A percentile compares a stretch with the other conserved stretches of the same genome.
Evolutionary conservation across 129 eudicot genomes (phyloP).

Genomic region (Flaveria robusta): DNA sequence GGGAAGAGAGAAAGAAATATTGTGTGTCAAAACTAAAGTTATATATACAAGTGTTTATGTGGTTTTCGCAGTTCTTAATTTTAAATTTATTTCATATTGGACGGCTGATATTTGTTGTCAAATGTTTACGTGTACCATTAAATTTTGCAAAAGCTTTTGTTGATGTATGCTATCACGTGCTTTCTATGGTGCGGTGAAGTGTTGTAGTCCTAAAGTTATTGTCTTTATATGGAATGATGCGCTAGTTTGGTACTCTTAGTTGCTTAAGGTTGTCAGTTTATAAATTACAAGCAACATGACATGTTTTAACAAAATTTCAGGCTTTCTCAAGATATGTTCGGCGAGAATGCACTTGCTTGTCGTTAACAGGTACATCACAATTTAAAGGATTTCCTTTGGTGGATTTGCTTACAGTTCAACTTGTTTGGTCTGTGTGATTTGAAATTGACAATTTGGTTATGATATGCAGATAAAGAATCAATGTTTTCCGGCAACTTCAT

Average conservation of each 20-base stretch:
- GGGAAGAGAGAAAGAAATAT: no score
- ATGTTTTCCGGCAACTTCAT: constrained; percentile 21
- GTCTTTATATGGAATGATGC: not conserved
- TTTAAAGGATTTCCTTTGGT: not conserved
- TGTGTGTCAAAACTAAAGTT: not conserved
- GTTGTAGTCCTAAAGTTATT: not conserved
- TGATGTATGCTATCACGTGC: not conserved
- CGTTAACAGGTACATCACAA: constrained; percentile 57
- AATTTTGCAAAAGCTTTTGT: not conserved
- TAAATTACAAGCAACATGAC: not conserved
- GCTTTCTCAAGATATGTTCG: constrained; percentile 79
- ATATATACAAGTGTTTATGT: not conserved
- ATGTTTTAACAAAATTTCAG: constrained; percentile 32
- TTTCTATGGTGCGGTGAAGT: not conserved
- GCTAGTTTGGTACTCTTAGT: not conserved
- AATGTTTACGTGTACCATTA: not conserved
- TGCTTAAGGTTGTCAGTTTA: not conserved
- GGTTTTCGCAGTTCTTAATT: not conserved
- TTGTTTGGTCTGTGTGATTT: not conserved
- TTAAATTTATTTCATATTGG: not conserved
- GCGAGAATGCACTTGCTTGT: constrained; percentile 56
- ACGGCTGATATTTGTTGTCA: not conserved
- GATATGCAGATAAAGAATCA: constrained; percentile 24
- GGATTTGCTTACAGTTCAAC: not conserved
- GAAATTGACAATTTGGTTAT: constrained; percentile 1